Evolutionary conservation across 169 alveolate genomes (phyloP).

Genomic region (Pseudocohnilembus persalinus): DNA sequence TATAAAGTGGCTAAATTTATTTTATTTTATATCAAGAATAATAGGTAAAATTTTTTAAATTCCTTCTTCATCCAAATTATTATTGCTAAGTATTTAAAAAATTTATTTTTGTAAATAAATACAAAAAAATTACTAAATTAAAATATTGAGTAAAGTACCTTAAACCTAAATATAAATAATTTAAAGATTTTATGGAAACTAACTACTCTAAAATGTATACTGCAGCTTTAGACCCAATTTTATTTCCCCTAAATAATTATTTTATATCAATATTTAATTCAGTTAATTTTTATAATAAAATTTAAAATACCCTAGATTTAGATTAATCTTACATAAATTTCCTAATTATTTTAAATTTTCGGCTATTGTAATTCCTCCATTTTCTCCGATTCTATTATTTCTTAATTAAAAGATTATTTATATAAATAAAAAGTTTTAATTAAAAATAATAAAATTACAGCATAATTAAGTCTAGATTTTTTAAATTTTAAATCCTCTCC

Average conservation of each 20-base stretch:
- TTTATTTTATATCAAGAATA: too few relatives aligned
- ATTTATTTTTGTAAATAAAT: too few relatives aligned
- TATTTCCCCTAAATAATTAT: not conserved
- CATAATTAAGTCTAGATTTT: not conserved
- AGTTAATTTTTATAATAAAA: too few relatives aligned
- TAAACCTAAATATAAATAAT: not conserved
- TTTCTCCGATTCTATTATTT: not conserved
- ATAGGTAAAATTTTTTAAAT: too few relatives aligned
- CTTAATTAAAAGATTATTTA: not conserved
- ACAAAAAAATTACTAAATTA: too few relatives aligned
- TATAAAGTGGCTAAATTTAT: too few relatives aligned
- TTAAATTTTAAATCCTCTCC: not conserved
- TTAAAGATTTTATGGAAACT: not conserved
- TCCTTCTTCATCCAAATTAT: not conserved
- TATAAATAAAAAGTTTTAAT: too few relatives aligned
- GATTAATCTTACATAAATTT: too few relatives aligned
- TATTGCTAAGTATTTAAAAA: not conserved
- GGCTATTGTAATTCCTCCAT: not conserved
- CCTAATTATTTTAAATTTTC: too few relatives aligned
- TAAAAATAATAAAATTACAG: not conserved
- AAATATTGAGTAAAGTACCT: not conserved
- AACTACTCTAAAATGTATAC: not conserved
- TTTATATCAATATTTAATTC: too few relatives aligned
- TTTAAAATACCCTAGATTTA: not conserved
- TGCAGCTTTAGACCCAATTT: not conserved